Base-by-base conservation (phyloP, 371 early-diverging fungal genomes). In the Rhizomucor pusillus region DNA sequence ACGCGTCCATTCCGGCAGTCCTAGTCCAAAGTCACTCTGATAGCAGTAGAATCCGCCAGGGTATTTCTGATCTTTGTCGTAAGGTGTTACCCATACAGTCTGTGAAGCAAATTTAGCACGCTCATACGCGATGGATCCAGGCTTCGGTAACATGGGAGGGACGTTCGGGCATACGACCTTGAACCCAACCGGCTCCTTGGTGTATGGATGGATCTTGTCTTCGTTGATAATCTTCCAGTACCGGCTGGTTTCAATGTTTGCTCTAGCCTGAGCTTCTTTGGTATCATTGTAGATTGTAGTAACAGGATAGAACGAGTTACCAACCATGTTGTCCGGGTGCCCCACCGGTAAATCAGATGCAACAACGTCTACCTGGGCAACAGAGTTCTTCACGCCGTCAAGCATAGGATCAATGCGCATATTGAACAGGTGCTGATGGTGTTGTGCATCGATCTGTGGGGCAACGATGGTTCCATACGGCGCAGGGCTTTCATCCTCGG, bases 401-500 rank as follows among this genome's bases (percentile, higher is more conserved):
- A 75, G 57, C 72, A 74, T 73, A n/a, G 77, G 72, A 44, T 79
- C 79, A 49, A 78, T 63, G 43, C 77, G 68, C 68, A 72, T 69
- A 37, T 63, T 66, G 48, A 79, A 79, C 53, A 79, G 61, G 20
- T 79, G 79, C 52, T 78, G 79, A 43, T 79, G 79, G 44, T 71
- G 66, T 44, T 69, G 73, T 23, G 71, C 79, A 43, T 69, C 74
- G 40, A 79, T 63, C 50, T 74, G 71, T 47, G 72, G 72, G 16
- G 79, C 75, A 20, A 79, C 72, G 12, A 67, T 66, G 3, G 63
- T 69, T 50, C 79, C 79, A 48, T 62, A 72, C n/a, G 62, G 65
- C 22, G 57, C 63, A 24, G 79, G 62, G 22, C 58, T 22, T 45
- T 35, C 78, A 47, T 73, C 73, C 35, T 71, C 69, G 14, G 78